Percentiles rank a stretch among this genome's conserved stretches.
These are phyloP conservation scores for Eimeria acervulina DNA, from an alignment of 169 alveolate species.

Conservation along the genomic window DNA sequence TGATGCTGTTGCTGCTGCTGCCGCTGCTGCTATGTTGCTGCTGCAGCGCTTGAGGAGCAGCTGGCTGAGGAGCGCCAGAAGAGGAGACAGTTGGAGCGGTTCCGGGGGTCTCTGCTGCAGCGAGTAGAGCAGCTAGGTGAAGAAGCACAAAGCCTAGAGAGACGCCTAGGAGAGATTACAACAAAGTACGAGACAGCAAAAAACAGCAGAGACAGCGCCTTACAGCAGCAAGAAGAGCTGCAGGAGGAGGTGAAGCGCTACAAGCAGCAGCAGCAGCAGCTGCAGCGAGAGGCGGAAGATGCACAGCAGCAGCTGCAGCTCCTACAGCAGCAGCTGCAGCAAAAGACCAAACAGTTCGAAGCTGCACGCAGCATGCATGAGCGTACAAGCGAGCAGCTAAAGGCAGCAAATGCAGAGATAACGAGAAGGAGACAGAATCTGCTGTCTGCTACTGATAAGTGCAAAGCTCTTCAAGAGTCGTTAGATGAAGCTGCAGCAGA, in stretches of 20 bases:
- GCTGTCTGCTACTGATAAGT: neutral
- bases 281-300: conserved; percentile 14
- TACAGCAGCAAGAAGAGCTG: conserved; percentile 17
- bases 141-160: neutral
- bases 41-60: conserved; percentile 7
- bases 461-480: neutral
- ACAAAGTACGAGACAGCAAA: conserved; percentile 21
- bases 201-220: conserved; percentile 35
- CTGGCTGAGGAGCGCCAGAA: neutral
- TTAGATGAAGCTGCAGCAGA: conserved; percentile 29
- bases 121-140: conserved; percentile 13
- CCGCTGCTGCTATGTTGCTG: neutral
- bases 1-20: too few relatives aligned
- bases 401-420: conserved; percentile 44
- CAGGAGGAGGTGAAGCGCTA: conserved; percentile 3
- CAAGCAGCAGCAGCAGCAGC: conserved; percentile 61
- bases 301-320: conserved; percentile 23
- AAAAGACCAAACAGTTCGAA: conserved; percentile 28
- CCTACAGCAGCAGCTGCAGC: conserved; percentile 55
- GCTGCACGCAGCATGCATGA: conserved; percentile 7
- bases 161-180: neutral
- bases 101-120: neutral
- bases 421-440: neutral
- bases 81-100: conserved; percentile 10
- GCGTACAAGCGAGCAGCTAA: neutral